A percentile compares a stretch with the other conserved stretches of the same genome.
Conservation (phyloP, 2,329 filamentous ascomycete species). For the Colletotrichum falcatum region DNA sequence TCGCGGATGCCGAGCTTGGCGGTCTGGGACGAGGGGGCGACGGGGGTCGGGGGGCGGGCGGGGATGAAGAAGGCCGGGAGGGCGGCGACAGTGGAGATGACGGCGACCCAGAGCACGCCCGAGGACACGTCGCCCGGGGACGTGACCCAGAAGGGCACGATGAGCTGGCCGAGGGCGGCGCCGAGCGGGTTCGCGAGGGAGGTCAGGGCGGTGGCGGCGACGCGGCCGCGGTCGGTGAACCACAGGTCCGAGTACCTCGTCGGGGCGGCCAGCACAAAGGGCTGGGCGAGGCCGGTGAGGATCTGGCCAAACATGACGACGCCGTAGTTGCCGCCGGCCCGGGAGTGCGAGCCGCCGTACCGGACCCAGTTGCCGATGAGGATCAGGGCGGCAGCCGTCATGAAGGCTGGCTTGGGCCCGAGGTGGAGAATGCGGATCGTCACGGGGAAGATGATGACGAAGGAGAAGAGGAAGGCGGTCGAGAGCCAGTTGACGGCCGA, state of each 20-base stretch:
- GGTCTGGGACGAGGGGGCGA: slow-evolving; percentile 73
- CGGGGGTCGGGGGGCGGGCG: slow-evolving; percentile 79
- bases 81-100: slow-evolving; percentile 77
- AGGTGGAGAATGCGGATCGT: slow-evolving; percentile 83
- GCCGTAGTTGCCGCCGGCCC: slow-evolving; percentile 73
- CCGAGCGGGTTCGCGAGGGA: slow-evolving; percentile 92
- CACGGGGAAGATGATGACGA: slow-evolving; percentile 77
- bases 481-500: slow-evolving; percentile 92
- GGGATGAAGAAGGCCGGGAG: slow-evolving; percentile 88
- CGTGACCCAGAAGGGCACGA: slow-evolving; percentile 82
- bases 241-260: slow-evolving; percentile 93
- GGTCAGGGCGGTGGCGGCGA: slow-evolving; percentile 87
- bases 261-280: slow-evolving; percentile 90
- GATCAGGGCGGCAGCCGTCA: slow-evolving; percentile 78
- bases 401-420: slow-evolving; percentile 83
- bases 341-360: slow-evolving; percentile 73
- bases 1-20: slow-evolving; percentile 64
- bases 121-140: slow-evolving; percentile 74
- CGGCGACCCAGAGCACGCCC: slow-evolving; percentile 86
- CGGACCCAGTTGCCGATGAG: slow-evolving; percentile 92
- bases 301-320: slow-evolving; percentile 93
- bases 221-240: slow-evolving; percentile 88
- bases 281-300: slow-evolving; percentile 88
- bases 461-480: slow-evolving; percentile 88
- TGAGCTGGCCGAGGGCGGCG: slow-evolving; percentile 87